phyloP scores from a whole-genome alignment of 2,329 filamentous ascomycete species.

The Diaporthe ampelina region DNA sequence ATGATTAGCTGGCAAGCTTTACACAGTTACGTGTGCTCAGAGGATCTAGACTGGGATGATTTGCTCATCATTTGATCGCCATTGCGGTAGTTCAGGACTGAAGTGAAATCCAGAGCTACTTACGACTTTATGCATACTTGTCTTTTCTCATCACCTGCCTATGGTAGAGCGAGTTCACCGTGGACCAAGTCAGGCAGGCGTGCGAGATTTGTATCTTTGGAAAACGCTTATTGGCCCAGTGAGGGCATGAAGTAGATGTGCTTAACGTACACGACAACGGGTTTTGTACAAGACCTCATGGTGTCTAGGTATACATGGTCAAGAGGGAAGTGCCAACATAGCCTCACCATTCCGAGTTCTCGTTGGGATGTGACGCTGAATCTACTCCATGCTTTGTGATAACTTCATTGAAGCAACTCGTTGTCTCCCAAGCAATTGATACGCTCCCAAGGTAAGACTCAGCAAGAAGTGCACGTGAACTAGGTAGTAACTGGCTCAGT shows the following conservation, averaged over 20 bases:
- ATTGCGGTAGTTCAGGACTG: too few species aligned
- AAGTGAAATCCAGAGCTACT: too few species aligned
- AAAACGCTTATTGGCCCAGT: neutral
- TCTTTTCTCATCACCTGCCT: neutral
- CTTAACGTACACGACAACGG: neutral
- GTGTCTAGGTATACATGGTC: neutral
- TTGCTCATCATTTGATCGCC: too few species aligned
- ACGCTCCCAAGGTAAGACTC: neutral
- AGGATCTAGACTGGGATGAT: too few species aligned
- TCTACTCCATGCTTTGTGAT: neutral
- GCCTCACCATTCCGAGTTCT: neutral
- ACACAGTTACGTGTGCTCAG: too few species aligned
- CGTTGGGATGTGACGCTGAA: neutral
- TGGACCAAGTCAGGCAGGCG: neutral
- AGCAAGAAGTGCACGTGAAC: too few species aligned
- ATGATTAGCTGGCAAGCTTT: too few species aligned
- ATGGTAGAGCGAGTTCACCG: neutral
- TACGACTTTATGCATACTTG: too few species aligned
- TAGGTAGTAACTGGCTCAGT: too few species aligned
- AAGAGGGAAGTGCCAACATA: neutral
- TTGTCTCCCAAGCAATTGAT: neutral
- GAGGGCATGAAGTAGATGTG: neutral
- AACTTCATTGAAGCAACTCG: too few species aligned
- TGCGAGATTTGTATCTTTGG: neutral
- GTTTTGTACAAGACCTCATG: slow-evolving; percentile 4